phyloP scores from a whole-genome alignment of 116 monocot species.

The Cymodocea nodosa region DNA sequence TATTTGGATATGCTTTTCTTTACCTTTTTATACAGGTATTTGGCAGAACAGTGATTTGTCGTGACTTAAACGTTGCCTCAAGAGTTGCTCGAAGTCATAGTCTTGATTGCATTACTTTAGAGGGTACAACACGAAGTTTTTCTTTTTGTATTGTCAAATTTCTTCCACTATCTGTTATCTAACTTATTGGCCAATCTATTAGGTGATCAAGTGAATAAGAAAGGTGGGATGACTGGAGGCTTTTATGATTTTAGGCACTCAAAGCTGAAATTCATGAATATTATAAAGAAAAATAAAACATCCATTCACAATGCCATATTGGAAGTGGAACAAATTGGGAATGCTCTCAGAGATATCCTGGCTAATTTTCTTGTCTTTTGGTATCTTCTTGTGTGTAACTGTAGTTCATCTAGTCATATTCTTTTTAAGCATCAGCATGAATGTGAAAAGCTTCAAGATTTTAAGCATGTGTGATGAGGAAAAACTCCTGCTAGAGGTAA shows the following conservation, averaged over 20 bases:
- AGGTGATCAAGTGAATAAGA: constrained; percentile 99
- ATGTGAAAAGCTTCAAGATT: too few species aligned
- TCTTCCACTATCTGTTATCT: background rate
- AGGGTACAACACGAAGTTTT: constrained; percentile 33
- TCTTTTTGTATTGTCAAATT: background rate
- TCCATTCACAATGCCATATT: constrained; percentile 36
- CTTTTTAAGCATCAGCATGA: too few species aligned
- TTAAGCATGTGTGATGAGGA: too few species aligned
- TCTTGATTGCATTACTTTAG: constrained; percentile 94
- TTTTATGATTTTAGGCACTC: constrained; percentile 90
- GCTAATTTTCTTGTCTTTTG: too few species aligned
- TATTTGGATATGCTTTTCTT: background rate
- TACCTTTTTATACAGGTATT: constrained; percentile 54
- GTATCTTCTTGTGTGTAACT: too few species aligned
- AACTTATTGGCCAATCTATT: constrained; percentile 6
- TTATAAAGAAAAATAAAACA: constrained; percentile 54
- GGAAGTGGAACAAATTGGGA: constrained; percentile 57
- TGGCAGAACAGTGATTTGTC: constrained; percentile 95
- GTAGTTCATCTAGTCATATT: too few species aligned
- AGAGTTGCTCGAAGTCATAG: constrained; percentile 65
- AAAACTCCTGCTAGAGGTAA: too few species aligned
- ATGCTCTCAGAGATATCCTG: constrained; percentile 86
- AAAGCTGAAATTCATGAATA: constrained; percentile 79
- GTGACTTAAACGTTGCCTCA: constrained; percentile 89
- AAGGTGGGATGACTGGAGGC: constrained; percentile 99